A percentile compares a stretch with the other conserved stretches of the same genome.
Evolutionary conservation across 2,329 filamentous ascomycete genomes (phyloP).

Genomic region (Verticillium klebahnii): DNA sequence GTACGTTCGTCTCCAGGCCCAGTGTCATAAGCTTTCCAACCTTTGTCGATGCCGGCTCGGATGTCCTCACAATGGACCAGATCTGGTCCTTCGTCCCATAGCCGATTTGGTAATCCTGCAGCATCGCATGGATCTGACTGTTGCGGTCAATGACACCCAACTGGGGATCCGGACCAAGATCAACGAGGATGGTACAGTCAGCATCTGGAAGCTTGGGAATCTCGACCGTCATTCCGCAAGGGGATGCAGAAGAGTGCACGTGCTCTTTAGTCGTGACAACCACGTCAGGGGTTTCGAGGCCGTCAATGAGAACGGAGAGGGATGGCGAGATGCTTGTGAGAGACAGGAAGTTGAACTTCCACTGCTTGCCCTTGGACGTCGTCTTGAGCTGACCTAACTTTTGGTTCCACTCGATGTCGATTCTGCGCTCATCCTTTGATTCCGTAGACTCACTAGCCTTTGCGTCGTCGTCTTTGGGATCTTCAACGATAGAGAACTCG

Average conservation of each 20-base stretch:
- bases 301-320: neutral
- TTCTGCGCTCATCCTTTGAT: neutral
- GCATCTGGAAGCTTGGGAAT: neutral
- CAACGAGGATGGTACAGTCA: neutral
- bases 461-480: constrained; percentile 17
- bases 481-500: constrained; percentile 44
- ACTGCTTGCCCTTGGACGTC: neutral
- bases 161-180: neutral
- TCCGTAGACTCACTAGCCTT: neutral
- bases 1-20: constrained; percentile 17
- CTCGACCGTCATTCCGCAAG: neutral
- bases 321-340: neutral
- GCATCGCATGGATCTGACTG: constrained; percentile 15
- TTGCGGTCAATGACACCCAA: constrained; percentile 17
- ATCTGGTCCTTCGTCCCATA: constrained; percentile 20
- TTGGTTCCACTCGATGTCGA: constrained; percentile 8
- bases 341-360: neutral
- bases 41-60: constrained; percentile 12
- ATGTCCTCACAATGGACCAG: constrained; percentile 15
- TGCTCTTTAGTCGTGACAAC: neutral
- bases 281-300: neutral
- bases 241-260: neutral
- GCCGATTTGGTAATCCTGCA: constrained; percentile 21
- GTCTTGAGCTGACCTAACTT: constrained; percentile 3
- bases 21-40: constrained; percentile 18